These are phyloP conservation scores for Baeospora myosura DNA, from an alignment of 1,284 basidiomycete species.

Conservation along the genomic window DNA sequence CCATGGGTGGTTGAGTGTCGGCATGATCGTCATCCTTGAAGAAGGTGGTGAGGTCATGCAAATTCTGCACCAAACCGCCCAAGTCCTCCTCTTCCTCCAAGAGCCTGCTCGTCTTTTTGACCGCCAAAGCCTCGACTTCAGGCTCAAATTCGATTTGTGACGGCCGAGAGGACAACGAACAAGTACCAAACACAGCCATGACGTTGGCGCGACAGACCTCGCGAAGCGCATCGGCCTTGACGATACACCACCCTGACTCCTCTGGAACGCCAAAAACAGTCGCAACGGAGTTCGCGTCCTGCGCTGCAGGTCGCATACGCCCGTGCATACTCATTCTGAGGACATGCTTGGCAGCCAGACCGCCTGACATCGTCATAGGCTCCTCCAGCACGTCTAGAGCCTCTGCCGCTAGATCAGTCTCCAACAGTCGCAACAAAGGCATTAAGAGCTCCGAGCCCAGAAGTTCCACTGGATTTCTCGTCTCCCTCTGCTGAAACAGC, in stretches of 20 bases:
- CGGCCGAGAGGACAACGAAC: constrained; percentile 64
- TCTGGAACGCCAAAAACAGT: constrained; percentile 78
- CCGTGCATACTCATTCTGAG: constrained; percentile 79
- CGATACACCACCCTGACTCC: constrained; percentile 81
- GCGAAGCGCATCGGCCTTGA: constrained; percentile 55
- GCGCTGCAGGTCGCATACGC: constrained; percentile 30
- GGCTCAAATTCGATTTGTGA: constrained; percentile 70
- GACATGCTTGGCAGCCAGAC: constrained; percentile 77
- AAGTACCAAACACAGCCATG: constrained; percentile 79
- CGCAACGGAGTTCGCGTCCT: constrained; percentile 45
- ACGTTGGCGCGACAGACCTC: constrained; percentile 69
- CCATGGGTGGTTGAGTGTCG: constrained; percentile 12
- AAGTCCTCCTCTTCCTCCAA: constrained; percentile 52
- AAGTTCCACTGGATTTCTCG: constrained; percentile 63
- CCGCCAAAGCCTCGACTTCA: constrained; percentile 37
- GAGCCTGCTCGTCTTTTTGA: constrained; percentile 25
- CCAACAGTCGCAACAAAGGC: constrained; percentile 81
- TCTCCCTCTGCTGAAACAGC: constrained; percentile 81
- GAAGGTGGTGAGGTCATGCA: constrained; percentile 82
- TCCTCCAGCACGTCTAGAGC: constrained; percentile 91
- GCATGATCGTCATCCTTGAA: constrained; percentile 55
- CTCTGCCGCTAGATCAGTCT: constrained; percentile 77
- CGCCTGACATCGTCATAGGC: constrained; percentile 71
- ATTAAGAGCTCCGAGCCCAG: constrained; percentile 84
- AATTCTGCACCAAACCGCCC: constrained; percentile 79